These are phyloP conservation scores for Moesziomyces globuligerus DNA, from an alignment of 1,284 basidiomycete genomes.

Conservation along the genomic window DNA sequence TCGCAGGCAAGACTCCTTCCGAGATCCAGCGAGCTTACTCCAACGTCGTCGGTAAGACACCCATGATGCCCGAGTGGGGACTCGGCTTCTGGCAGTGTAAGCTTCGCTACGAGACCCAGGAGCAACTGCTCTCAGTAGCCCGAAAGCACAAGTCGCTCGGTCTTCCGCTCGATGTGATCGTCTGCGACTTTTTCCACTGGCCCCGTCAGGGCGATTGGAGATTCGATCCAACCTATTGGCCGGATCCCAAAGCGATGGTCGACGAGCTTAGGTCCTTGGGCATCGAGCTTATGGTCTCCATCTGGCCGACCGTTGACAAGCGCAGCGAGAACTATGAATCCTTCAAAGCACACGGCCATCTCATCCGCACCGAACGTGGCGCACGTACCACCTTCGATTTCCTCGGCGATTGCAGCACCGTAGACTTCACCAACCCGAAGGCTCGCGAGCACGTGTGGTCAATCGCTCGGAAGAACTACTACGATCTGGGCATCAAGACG, in stretches of 20 bases:
- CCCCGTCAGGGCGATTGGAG: slow-evolving; percentile 29
- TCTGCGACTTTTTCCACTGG: slow-evolving; percentile 43
- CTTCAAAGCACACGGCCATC: slow-evolving; percentile 21
- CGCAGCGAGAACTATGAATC: slow-evolving; percentile 16
- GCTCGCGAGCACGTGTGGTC: slow-evolving; percentile 21
- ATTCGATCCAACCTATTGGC: slow-evolving; percentile 28
- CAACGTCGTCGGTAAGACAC: slow-evolving; percentile 12
- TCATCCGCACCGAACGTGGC: slow-evolving; percentile 24
- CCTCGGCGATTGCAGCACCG: slow-evolving; percentile 14
- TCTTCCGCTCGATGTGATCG: slow-evolving; percentile 25
- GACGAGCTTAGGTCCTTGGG: slow-evolving; percentile 15
- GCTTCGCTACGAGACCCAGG: slow-evolving; percentile 30
- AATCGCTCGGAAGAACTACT: slow-evolving; percentile 20
- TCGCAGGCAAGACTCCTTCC: slow-evolving; percentile 14
- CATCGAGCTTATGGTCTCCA: slow-evolving; percentile 33
- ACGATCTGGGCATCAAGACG: slow-evolving; percentile 17
- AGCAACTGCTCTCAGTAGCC: slow-evolving; percentile 23
- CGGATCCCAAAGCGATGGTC: slow-evolving; percentile 32
- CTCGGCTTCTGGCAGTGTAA: slow-evolving; percentile 35
- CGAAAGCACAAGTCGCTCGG: slow-evolving; percentile 23
- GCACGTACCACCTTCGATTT: slow-evolving; percentile 15
- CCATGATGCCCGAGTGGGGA: slow-evolving; percentile 36
- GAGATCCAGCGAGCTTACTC: slow-evolving; percentile 26
- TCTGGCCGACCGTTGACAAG: slow-evolving; percentile 36
- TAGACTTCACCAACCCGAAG: slow-evolving; percentile 26